A percentile compares a stretch with the other conserved stretches of the same genome.
These are phyloP conservation scores for Venturia aucupariae DNA, from an alignment of 2,329 filamentous ascomycete genomes.

Conservation along the genomic window DNA sequence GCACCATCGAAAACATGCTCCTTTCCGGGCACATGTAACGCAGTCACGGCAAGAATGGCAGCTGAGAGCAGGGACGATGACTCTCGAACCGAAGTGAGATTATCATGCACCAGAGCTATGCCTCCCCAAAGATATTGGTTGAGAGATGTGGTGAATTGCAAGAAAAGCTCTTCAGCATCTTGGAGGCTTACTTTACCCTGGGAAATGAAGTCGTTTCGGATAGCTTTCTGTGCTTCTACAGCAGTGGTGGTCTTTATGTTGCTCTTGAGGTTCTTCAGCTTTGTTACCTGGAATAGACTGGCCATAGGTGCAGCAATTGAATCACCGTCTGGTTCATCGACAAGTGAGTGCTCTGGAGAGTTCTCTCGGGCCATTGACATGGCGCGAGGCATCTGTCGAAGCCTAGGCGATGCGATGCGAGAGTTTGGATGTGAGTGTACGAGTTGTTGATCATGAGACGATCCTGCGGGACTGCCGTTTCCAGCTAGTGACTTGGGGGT, in stretches of 20 bases:
- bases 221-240: conserved; percentile 22
- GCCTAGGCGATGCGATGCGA: neutral
- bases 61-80: conserved; percentile 15
- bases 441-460: neutral
- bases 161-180: conserved; percentile 44
- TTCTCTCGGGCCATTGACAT: conserved; percentile 38
- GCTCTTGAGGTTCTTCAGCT: conserved; percentile 35
- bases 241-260: conserved; percentile 24
- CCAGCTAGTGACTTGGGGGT: conserved; percentile 16
- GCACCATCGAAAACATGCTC: conserved; percentile 15
- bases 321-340: conserved; percentile 16
- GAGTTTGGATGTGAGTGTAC: conserved; percentile 5
- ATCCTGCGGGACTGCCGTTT: conserved; percentile 20
- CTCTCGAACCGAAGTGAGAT: conserved; percentile 32
- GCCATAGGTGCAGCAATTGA: conserved; percentile 42
- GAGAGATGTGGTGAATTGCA: conserved; percentile 41
- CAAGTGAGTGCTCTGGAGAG: conserved; percentile 34
- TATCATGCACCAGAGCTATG: conserved; percentile 41
- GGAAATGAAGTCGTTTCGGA: conserved; percentile 40
- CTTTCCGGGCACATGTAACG: conserved; percentile 15
- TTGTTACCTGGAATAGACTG: conserved; percentile 46
- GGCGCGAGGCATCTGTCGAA: conserved; percentile 16
- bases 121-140: conserved; percentile 45
- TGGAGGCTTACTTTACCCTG: conserved; percentile 37
- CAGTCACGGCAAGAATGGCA: conserved; percentile 15